Evolutionary conservation across 2,329 filamentous ascomycete species (phyloP).

Genomic region (Colletotrichum sp.): DNA sequence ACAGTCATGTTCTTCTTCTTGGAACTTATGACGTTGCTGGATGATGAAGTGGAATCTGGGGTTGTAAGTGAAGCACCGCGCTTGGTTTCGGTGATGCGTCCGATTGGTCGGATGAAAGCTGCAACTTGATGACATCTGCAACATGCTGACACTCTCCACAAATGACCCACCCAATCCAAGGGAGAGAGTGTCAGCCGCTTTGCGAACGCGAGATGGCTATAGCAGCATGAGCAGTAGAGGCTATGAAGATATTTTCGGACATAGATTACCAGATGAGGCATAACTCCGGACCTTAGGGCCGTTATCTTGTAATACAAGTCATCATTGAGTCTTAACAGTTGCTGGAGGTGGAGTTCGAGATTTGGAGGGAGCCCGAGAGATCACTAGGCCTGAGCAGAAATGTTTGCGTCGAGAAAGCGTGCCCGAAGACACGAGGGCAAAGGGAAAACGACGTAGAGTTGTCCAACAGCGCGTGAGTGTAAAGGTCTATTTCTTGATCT

Average conservation of each 20-base stretch:
- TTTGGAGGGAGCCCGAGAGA: background rate
- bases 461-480: background rate
- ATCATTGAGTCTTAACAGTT: background rate
- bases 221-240: fast-evolving
- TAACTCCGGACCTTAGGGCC: background rate
- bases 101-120: background rate
- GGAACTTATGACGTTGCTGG: background rate
- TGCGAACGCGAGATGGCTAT: background rate
- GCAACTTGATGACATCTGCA: background rate
- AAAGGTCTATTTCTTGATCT: background rate
- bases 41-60: background rate
- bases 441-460: background rate
- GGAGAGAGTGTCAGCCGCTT: background rate
- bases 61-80: background rate
- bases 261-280: fast-evolving
- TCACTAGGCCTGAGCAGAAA: background rate
- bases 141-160: background rate
- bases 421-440: background rate
- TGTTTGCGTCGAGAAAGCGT: background rate
- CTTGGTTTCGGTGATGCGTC: background rate
- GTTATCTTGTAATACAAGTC: fast-evolving
- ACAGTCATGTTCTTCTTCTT: background rate
- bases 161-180: background rate
- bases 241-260: fast-evolving
- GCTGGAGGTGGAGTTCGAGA: background rate